A percentile compares a stretch with the other conserved stretches of the same genome.
Evolutionary conservation across 139 green algal genomes (phyloP).

Genomic region (Micractinium sp.): DNA sequence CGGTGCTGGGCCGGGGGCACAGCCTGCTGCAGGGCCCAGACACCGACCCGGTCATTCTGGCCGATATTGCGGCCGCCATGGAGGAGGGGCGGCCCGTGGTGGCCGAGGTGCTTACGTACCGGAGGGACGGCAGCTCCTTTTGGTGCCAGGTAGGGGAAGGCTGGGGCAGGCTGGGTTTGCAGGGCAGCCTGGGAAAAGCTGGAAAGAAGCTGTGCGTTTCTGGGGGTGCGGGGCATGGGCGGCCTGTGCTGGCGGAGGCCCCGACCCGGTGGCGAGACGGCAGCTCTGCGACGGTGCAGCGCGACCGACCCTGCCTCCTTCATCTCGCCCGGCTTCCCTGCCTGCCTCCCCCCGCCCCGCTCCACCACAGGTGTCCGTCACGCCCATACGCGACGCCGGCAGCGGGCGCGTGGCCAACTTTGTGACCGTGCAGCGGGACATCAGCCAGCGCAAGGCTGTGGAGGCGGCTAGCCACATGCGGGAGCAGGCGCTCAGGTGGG

Average conservation of each 20-base stretch:
- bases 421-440: constrained; percentile 88
- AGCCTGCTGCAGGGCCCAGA: constrained; percentile 84
- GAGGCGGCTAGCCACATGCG: constrained; percentile 46
- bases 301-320: background rate
- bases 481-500: constrained; percentile 18
- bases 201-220: background rate
- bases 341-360: background rate
- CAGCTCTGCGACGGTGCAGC: too few relatives aligned
- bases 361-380: constrained; percentile 63
- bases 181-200: background rate
- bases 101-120: constrained; percentile 95
- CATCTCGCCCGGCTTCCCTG: too few relatives aligned
- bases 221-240: background rate
- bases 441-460: constrained; percentile 55
- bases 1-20: constrained; percentile 77
- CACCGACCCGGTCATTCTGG: constrained; percentile 82
- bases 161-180: too few relatives aligned
- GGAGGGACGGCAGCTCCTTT: constrained; percentile 83
- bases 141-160: constrained; percentile 96
- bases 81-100: constrained; percentile 72
- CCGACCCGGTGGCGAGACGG: too few relatives aligned
- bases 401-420: constrained; percentile 82
- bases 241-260: background rate
- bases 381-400: constrained; percentile 84
- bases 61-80: constrained; percentile 83